Evolutionary conservation across 2,329 filamentous ascomycete species (phyloP), one percentile per base, ranked within the genome.

Genomic region (Zymoseptoria crescenta): DNA sequence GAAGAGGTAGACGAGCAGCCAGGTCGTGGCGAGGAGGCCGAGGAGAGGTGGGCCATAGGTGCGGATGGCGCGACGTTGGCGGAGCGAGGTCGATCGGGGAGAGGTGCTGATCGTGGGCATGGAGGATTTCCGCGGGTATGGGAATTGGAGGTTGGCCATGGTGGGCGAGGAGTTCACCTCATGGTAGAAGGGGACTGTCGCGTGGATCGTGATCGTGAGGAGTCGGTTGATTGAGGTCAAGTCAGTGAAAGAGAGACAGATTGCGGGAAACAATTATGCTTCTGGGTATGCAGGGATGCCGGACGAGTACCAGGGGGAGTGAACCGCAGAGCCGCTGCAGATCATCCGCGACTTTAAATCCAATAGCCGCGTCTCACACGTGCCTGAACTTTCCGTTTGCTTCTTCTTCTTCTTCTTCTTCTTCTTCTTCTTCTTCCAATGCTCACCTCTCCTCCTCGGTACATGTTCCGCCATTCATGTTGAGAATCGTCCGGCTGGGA

Each of bases 121-220:
- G 16, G 89, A 93, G 70, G 83, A 85, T 77, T 93, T 96, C 74
- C 91, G 87, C 69, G 90, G 84, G 57, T 91, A 86, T 64, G 92
- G 91, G 80, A 93, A 91, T 74, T 96, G 92, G 91, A 96, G 77
- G 59, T 64, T 94, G 67, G 68, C 59, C 66, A 68, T 69, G 56
- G 8, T 49, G 49, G 28, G 10, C 9, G 16, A 10, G 30, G 10
- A n/a, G n/a, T n/a, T n/a, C n/a, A n/a, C n/a, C n/a, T n/a, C n/a
- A n/a, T n/a, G n/a, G n/a, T n/a, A n/a, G n/a, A n/a, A n/a, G n/a
- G n/a, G n/a, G n/a, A n/a, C n/a, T n/a, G n/a, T n/a, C n/a, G n/a
- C n/a, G n/a, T n/a, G n/a, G n/a, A n/a, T n/a, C n/a, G n/a, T n/a
- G n/a, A n/a, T n/a, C n/a, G n/a, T n/a, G n/a, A n/a, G n/a, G n/a